Evolutionary conservation across 805 yeast species (phyloP), one percentile per base, ranked within the genome.

Genomic region (Yarrowia phangngaensis): DNA sequence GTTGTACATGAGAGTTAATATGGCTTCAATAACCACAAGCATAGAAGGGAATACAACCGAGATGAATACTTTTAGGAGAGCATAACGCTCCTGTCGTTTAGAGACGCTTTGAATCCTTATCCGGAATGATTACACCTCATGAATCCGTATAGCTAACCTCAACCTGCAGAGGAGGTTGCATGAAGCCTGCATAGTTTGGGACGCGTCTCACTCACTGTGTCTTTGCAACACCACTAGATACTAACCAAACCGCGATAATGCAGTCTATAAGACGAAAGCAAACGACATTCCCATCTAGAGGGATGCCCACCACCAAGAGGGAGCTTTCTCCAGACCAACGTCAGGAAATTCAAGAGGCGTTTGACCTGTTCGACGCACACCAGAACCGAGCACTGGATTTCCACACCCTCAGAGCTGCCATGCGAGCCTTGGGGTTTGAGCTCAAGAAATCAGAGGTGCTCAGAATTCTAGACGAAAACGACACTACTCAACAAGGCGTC

Each of bases 351-450:
- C 73, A 87, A 53, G 97, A 89, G 61, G 97, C 97, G 2, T 90
- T 90, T 62, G 76, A 82, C 41, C 70, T 90, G 23, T 92, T 92
- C 64, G 98, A 92, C 61, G 81, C 86, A 84, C 87, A 92, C 65
- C 79, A 78, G 52, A 97, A 92, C 63, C 95, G 96, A 3, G 75
- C 73, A 55, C 72, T 92, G 45, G 97, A 92, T 59, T 90, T 84
- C 64, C 97, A 92, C 60, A 97, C 40, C 1, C 32, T 45, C 1
- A 5, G 60, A 65, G 95, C 88, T 14, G 97, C 98, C 0, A 78
- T 92, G 70, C 70, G 95, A 49, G 98, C 98, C 0, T 71, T 92
- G 30, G 98, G 98, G 1, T 92, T 92, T 60, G 96, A 89, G 35
- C 71, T 84, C 57, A 65, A 79, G 28, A 90, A 90, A 62, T 70